These are phyloP conservation scores for Psidium friedrichsthalianum DNA, from an alignment of 345 rosid species.

Conservation along the genomic window DNA sequence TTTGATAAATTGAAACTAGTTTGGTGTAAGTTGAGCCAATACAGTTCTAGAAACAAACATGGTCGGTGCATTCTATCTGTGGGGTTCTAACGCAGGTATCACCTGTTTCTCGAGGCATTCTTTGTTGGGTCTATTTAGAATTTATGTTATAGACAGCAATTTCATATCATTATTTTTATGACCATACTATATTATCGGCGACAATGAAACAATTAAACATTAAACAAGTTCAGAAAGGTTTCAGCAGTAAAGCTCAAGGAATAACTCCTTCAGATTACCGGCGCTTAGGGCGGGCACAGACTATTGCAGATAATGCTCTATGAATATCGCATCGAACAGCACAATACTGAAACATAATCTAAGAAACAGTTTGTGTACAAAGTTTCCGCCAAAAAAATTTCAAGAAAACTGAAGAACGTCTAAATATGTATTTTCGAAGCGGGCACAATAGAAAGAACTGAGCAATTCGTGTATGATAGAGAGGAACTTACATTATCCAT, in stretches of 20 bases:
- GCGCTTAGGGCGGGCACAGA: not conserved
- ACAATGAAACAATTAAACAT: not conserved
- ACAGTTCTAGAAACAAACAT: not conserved
- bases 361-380: not conserved
- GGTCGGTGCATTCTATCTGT: not conserved
- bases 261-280: not conserved
- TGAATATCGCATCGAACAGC: not conserved
- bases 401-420: not conserved
- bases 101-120: not conserved
- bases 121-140: not conserved
- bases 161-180: not conserved
- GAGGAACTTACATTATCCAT: conserved; percentile 31
- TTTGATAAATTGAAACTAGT: not conserved
- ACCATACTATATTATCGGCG: not conserved
- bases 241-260: not conserved
- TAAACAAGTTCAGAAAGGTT: not conserved
- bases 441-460: not conserved
- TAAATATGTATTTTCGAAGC: not conserved
- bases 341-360: not conserved
- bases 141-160: not conserved
- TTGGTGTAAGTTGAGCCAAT: not conserved
- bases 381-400: not conserved
- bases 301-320: not conserved
- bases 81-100: not conserved
- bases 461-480: not conserved